Evolutionary conservation across 2,329 filamentous ascomycete species (phyloP).

Genomic region (Calonectria multiphialidica): DNA sequence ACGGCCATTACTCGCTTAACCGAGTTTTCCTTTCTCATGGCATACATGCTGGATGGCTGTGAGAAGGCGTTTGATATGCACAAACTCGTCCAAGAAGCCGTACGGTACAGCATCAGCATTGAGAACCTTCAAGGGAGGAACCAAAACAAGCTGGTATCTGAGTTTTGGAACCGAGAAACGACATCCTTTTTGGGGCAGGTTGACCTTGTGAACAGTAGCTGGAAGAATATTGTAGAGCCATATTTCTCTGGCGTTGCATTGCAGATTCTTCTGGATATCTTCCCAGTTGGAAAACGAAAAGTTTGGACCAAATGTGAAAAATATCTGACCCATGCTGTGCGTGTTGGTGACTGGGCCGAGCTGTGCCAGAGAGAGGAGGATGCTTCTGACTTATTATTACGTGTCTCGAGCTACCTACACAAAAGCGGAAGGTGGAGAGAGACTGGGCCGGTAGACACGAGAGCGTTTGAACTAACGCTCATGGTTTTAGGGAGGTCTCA

Average conservation of each 20-base stretch:
- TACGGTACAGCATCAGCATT: slow-evolving; percentile 24
- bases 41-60: slow-evolving; percentile 10
- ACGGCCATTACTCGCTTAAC: slow-evolving; percentile 42
- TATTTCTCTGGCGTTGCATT: slow-evolving; percentile 42
- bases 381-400: slow-evolving; percentile 26
- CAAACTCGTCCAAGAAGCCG: slow-evolving; percentile 47
- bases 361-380: slow-evolving; percentile 29
- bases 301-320: slow-evolving; percentile 33
- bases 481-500: background rate
- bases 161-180: background rate
- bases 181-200: background rate
- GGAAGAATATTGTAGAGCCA: slow-evolving; percentile 3
- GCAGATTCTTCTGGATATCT: slow-evolving; percentile 29
- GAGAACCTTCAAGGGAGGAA: background rate
- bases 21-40: slow-evolving; percentile 50
- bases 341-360: slow-evolving; percentile 41
- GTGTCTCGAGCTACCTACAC: slow-evolving; percentile 39
- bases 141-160: background rate
- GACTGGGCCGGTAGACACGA: background rate
- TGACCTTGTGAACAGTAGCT: background rate
- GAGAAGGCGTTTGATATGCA: slow-evolving; percentile 45
- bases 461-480: background rate
- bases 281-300: slow-evolving; percentile 35
- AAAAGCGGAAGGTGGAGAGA: slow-evolving; percentile 29
- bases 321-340: slow-evolving; percentile 45